These are phyloP conservation scores for Perkinsus olseni DNA, from an alignment of 169 alveolate genomes.

Conservation along the genomic window DNA sequence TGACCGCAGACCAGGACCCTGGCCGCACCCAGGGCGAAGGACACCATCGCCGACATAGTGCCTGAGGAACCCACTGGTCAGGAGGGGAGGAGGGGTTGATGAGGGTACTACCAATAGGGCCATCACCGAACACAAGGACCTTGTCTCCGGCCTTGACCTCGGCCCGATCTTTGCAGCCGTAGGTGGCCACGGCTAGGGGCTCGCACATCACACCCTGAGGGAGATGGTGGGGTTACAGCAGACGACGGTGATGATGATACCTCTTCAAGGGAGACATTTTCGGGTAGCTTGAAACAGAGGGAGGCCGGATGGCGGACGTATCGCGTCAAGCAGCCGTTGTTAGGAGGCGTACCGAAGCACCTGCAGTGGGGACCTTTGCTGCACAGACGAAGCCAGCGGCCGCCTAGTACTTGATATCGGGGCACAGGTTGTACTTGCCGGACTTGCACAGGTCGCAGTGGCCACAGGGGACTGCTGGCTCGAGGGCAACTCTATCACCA, in stretches of 20 bases:
- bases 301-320: conserved; percentile 3
- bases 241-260: not conserved
- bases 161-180: not conserved
- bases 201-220: conserved; percentile 4
- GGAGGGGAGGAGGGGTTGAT: not conserved
- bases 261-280: not conserved
- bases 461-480: conserved; percentile 7
- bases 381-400: not conserved
- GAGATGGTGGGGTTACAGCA: not conserved
- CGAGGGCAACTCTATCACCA: conserved; percentile 8
- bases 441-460: not conserved
- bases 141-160: not conserved
- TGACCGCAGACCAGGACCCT: not conserved
- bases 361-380: not conserved
- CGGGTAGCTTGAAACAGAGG: conserved; percentile 9
- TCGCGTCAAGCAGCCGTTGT: not conserved
- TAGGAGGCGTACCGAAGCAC: conserved; percentile 2
- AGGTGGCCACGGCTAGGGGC: not conserved
- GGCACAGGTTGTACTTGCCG: conserved; percentile 1
- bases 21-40: not conserved
- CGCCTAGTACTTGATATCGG: not conserved
- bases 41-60: not conserved
- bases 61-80: not conserved
- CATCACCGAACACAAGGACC: not conserved
- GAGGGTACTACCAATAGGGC: not conserved